Conservation (phyloP, 805 yeast species). For the Cyberlindnera mississippiensis region DNA sequence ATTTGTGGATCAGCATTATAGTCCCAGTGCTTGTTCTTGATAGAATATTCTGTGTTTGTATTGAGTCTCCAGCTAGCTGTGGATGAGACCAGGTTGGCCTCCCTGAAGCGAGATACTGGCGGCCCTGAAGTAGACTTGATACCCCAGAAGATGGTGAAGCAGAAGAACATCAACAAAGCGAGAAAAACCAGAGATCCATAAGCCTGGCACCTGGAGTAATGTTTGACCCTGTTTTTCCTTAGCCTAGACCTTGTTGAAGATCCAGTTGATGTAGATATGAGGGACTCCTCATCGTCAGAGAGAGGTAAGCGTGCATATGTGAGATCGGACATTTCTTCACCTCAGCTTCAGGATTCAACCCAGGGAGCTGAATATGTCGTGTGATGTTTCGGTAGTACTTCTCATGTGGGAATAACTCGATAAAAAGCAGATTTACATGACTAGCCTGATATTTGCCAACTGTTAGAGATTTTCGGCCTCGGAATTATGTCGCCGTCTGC, state of each 20-base stretch:
- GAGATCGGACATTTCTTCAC: neutral
- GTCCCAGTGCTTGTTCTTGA: conserved; percentile 21
- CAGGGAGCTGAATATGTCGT: no score
- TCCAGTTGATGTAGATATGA: conserved; percentile 1
- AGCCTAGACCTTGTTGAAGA: neutral
- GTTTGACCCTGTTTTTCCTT: conserved; percentile 2
- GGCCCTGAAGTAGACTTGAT: conserved; percentile 9
- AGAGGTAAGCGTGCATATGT: neutral
- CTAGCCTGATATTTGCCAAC: no score
- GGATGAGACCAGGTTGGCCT: conserved; percentile 3
- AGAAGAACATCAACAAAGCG: conserved; percentile 1
- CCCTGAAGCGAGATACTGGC: conserved; percentile 7
- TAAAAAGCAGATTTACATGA: no score
- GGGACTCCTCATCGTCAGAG: conserved; percentile 7
- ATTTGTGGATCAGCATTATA: conserved; percentile 16
- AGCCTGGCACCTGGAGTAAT: conserved; percentile 3
- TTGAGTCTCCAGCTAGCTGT: conserved; percentile 26
- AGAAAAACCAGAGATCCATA: conserved; percentile 1
- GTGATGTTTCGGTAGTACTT: no score
- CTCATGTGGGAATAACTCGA: no score
- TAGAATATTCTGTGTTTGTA: conserved; percentile 25
- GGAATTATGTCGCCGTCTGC: no score
- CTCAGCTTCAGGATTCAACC: no score
- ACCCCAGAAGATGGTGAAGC: conserved; percentile 6
- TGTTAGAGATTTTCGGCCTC: no score